A percentile compares a stretch with the other conserved stretches of the same genome.
Evolutionary conservation across 352 stramenopile genomes (phyloP).

Genomic region (Phytophthora hibernalis): DNA sequence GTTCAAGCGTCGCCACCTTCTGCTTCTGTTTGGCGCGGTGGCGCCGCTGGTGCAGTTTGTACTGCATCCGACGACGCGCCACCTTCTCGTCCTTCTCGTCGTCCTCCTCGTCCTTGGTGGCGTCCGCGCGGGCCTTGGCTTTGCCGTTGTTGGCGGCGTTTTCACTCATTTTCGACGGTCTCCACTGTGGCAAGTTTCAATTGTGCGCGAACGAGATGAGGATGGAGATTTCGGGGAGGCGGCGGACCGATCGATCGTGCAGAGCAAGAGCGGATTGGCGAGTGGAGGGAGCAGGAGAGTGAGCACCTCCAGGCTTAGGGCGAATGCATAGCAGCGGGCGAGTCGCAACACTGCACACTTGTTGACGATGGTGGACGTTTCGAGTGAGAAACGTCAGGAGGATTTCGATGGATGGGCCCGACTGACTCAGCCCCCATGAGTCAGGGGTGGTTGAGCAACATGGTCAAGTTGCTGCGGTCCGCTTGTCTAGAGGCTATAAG

Average conservation of each 20-base stretch:
- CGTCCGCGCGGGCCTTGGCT: not conserved
- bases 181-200: conserved; percentile 3
- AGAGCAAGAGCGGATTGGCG: conserved; percentile 2
- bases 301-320: no score
- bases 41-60: conserved; percentile 68
- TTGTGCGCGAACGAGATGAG: conserved; percentile 28
- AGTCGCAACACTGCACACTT: conserved; percentile 7
- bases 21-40: conserved; percentile 69
- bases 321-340: not conserved
- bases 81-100: conserved; percentile 59
- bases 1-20: conserved; percentile 46
- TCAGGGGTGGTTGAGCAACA: conserved; percentile 22
- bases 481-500: no score
- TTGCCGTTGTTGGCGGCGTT: conserved; percentile 15
- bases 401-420: conserved; percentile 12
- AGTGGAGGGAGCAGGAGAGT: conserved; percentile 18
- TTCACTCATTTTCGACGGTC: conserved; percentile 26
- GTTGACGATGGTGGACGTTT: conserved; percentile 32
- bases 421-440: conserved; percentile 30
- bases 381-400: conserved; percentile 5
- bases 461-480: conserved; percentile 1
- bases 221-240: conserved; percentile 34
- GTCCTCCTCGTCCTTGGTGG: conserved; percentile 15
- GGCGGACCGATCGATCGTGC: conserved; percentile 7
- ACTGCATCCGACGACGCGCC: conserved; percentile 50